Percentiles rank a stretch among this genome's conserved stretches.
Conservation (phyloP, 140 eudicot species). For the Cichorium intybus region DNA sequence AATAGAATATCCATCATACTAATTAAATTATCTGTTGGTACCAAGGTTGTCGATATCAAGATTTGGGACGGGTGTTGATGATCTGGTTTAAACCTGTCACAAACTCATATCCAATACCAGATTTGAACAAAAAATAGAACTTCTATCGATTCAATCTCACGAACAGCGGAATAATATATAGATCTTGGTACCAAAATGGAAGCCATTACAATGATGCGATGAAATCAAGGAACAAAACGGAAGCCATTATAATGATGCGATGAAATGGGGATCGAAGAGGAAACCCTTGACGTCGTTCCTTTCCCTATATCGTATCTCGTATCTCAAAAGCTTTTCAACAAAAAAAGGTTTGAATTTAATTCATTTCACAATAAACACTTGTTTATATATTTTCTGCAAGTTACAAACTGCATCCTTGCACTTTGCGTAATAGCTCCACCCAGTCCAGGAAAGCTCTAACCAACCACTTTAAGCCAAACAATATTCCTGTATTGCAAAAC, state of each 20-base stretch:
- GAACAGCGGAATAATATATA: not conserved
- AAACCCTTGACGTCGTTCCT: not conserved
- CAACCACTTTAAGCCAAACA: not conserved
- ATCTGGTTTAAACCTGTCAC: not conserved
- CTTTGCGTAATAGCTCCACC: not conserved
- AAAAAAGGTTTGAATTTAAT: not conserved
- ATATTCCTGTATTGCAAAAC: not conserved
- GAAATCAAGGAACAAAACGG: not conserved
- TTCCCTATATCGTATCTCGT: not conserved
- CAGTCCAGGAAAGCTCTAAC: no score
- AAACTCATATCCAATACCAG: not conserved
- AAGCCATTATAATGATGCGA: not conserved
- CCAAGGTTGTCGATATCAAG: slow-evolving; percentile 7
- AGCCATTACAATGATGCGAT: not conserved
- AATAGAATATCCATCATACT: not conserved
- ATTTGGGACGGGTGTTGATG: not conserved
- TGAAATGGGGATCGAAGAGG: not conserved
- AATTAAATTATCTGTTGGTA: not conserved
- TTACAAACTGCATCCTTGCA: not conserved
- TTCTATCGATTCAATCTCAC: not conserved
- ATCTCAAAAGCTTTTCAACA: not conserved
- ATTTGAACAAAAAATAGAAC: not conserved
- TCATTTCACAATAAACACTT: not conserved
- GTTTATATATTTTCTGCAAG: not conserved
- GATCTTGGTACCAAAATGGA: not conserved